Percentiles rank a stretch among this genome's conserved stretches.
Evolutionary conservation across 768 basidiomycete genomes (phyloP).

Genomic region (Phlebiopsis flavidoalba): DNA sequence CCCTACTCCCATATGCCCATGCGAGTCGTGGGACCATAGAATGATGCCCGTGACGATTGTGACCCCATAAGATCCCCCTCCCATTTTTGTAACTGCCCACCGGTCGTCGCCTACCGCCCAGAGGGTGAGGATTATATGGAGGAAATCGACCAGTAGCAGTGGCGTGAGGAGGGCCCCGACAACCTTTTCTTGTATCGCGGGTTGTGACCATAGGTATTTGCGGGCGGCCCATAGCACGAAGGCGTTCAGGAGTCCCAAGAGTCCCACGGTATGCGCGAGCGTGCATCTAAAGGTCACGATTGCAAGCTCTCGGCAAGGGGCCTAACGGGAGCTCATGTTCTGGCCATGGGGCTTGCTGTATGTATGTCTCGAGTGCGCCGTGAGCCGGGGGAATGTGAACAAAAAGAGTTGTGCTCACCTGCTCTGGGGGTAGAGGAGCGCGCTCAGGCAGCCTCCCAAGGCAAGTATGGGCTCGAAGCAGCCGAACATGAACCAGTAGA

Average conservation of each 20-base stretch:
- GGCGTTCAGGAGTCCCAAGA: constrained; percentile 65
- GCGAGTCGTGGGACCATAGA: constrained; percentile 64
- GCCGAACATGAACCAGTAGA: constrained; percentile 71
- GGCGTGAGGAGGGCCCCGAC: constrained; percentile 59
- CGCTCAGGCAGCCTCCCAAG: constrained; percentile 58
- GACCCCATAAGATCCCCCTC: constrained; percentile 56
- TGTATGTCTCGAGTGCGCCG: constrained; percentile 47
- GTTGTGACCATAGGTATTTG: constrained; percentile 51
- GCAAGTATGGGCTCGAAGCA: constrained; percentile 71
- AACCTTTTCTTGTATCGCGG: constrained; percentile 69
- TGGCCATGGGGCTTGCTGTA: constrained; percentile 74
- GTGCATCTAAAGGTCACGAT: constrained; percentile 68
- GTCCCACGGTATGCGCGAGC: constrained; percentile 72
- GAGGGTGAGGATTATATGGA: constrained; percentile 62
- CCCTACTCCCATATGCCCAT: constrained; percentile 71
- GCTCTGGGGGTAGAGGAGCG: constrained; percentile 61
- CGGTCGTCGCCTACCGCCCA: constrained; percentile 73
- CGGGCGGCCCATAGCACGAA: constrained; percentile 61
- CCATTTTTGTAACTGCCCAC: constrained; percentile 61
- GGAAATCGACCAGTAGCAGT: constrained; percentile 62
- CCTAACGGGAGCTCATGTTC: constrained; percentile 38
- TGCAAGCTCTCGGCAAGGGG: constrained; percentile 54
- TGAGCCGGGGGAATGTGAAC: neutral
- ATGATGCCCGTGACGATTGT: constrained; percentile 60
- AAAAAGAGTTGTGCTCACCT: constrained; percentile 36